Conservation (phyloP, 495 filamentous ascomycete genomes). For the Hypoxylon cercidicola region DNA sequence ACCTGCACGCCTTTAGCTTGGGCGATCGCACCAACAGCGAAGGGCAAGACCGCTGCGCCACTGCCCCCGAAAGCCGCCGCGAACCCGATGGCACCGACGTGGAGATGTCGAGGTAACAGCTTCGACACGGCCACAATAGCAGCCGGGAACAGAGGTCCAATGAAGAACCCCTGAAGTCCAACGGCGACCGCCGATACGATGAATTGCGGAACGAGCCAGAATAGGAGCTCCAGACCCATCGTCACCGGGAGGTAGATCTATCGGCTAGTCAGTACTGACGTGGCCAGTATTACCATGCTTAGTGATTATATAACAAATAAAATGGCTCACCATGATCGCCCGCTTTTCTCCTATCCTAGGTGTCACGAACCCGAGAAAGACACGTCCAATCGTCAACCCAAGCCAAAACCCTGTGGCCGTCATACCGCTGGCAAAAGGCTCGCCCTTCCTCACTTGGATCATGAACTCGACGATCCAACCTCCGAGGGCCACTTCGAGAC, state of each 20-base stretch:
- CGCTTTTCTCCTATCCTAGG: constrained; percentile 76
- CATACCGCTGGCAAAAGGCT: constrained; percentile 76
- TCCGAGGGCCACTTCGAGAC: constrained; percentile 84
- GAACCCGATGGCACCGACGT: constrained; percentile 86
- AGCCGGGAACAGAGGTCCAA: constrained; percentile 85
- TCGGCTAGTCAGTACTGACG: constrained; percentile 51
- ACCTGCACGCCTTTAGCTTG: constrained; percentile 82
- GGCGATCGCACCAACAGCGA: constrained; percentile 85
- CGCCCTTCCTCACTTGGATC: constrained; percentile 76
- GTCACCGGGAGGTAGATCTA: constrained; percentile 67
- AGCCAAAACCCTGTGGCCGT: constrained; percentile 88
- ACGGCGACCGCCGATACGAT: constrained; percentile 79
- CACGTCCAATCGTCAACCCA: constrained; percentile 79
- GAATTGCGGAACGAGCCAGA: constrained; percentile 85
- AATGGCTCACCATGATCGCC: constrained; percentile 55
- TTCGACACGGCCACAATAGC: constrained; percentile 84
- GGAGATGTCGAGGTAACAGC: constrained; percentile 78
- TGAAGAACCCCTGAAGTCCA: constrained; percentile 77
- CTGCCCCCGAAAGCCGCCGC: constrained; percentile 82
- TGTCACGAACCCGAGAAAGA: constrained; percentile 75
- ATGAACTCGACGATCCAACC: constrained; percentile 93
- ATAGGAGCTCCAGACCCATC: constrained; percentile 76
- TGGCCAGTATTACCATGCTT: constrained; percentile 44
- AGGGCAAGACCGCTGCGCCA: constrained; percentile 84
- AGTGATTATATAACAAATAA: background rate